Evolutionary conservation across 169 alveolate genomes (phyloP).

Genomic region (Theileria luwenshuni): DNA sequence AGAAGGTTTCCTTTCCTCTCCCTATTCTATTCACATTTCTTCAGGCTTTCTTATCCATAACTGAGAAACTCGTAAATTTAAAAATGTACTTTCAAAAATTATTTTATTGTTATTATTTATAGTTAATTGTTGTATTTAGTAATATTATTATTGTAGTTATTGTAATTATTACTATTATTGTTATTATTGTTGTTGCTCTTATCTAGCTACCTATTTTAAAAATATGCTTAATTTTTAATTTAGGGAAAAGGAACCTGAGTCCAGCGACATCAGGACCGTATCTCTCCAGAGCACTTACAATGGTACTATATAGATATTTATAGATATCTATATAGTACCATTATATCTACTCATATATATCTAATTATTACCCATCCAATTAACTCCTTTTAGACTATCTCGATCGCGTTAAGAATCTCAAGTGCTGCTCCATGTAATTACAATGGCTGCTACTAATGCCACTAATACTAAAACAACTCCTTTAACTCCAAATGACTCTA

Average conservation of each 20-base stretch:
- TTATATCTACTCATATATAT: slow-evolving; percentile 11
- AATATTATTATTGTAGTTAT: too few relatives aligned
- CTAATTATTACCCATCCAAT: too few relatives aligned
- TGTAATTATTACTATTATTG: too few relatives aligned
- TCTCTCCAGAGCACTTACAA: slow-evolving; percentile 20
- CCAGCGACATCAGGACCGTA: background rate
- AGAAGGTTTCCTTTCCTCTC: slow-evolving; percentile 18
- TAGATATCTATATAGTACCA: background rate
- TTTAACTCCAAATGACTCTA: background rate
- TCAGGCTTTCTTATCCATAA: slow-evolving; percentile 55
- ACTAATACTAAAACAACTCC: too few relatives aligned
- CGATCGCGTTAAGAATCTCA: slow-evolving; percentile 2
- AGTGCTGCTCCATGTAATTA: background rate
- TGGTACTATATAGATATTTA: background rate
- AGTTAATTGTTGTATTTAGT: background rate
- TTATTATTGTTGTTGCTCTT: too few relatives aligned
- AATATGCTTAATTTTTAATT: too few relatives aligned
- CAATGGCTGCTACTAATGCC: too few relatives aligned
- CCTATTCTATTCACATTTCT: too few relatives aligned
- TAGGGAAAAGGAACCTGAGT: slow-evolving; percentile 9
- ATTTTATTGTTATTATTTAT: background rate
- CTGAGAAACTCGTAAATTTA: slow-evolving; percentile 42
- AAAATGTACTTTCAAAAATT: background rate
- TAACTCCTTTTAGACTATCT: background rate
- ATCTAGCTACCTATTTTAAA: too few relatives aligned